Base-by-base conservation (phyloP, 495 filamentous ascomycete species). In the Astrocystis sublimbata region DNA sequence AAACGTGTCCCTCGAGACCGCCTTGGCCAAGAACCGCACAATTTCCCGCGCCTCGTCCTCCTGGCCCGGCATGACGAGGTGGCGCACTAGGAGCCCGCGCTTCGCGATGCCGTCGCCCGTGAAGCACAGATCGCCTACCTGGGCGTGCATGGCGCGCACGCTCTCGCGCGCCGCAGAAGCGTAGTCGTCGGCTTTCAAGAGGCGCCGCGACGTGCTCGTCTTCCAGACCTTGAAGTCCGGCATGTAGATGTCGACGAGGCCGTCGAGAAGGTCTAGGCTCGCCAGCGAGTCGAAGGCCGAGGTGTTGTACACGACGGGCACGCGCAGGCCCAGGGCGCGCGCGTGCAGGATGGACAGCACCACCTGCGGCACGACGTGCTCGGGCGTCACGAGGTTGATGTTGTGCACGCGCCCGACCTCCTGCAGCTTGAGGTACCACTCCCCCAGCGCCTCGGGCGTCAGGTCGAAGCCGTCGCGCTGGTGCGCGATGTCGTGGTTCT, bases 221-320 rank as follows among this genome's bases (percentile, higher is more conserved):
- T 77, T 79, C 89, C 89, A 92, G 4, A 91, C 85, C 66, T 92
- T 92, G 78, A 92, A 91, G 64, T 92, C 89, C 0, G 89, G 85
- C 8, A 92, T 77, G 69, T 92, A 92, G 42, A 92, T 89, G 69
- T 92, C 89, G 0, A 92, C 83, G 9, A 92, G 76, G 0, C 89
- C 90, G 64, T 92, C 86, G 43, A 92, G 76, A 2, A 92, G 75
- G 36, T 83, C 70, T 0, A 92, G 70, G 0, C 86, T 89, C 0
- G 82, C 85, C 3, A 89, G 72, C 1, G 85, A 89, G 73, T 92
- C 90, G 64, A 88, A 92, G 5, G 85, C 84, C 0, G 87, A 89
- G 0, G 89, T 91, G 63, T 92, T 93, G 76, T 93, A 92, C 35
- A 93, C 77, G 59, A 92, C 86, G 4, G 90, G 90, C 17, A 92